These are phyloP conservation scores for Eremothecium coryli DNA, from an alignment of 1,139 yeast species.

Conservation along the genomic window DNA sequence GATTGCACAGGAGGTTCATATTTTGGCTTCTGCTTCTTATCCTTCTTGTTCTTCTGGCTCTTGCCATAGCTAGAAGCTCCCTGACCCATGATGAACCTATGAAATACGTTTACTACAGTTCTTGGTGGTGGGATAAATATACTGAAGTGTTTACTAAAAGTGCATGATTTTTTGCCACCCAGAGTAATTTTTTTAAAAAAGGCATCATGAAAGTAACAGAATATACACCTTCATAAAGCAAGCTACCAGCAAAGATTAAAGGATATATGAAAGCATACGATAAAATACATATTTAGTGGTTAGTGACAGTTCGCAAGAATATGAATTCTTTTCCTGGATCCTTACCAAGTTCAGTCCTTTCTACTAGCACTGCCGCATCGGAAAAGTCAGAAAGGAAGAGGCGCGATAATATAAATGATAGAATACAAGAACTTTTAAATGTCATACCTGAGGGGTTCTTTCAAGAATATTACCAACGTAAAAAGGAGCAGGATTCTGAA, in stretches of 20 bases:
- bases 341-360: slow-evolving; percentile 2
- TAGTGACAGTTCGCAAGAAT: too few species aligned
- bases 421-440: slow-evolving; percentile 69
- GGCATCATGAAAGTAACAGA: too few species aligned
- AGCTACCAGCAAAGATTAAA: too few species aligned
- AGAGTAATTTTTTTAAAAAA: too few species aligned
- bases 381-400: slow-evolving; percentile 37
- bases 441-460: slow-evolving; percentile 62
- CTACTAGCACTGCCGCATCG: slow-evolving; percentile 37
- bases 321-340: slow-evolving; percentile 4
- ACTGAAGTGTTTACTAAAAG: too few species aligned
- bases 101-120: too few species aligned
- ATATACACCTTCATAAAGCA: too few species aligned
- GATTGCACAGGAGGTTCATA: slow-evolving; percentile 98
- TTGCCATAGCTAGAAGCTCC: slow-evolving; percentile 67
- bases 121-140: too few species aligned
- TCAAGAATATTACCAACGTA: slow-evolving; percentile 23
- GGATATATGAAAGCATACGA: too few species aligned
- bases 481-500: slow-evolving; percentile 34
- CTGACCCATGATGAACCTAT: slow-evolving; percentile 48
- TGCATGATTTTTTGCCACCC: too few species aligned
- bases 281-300: too few species aligned
- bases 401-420: slow-evolving; percentile 81
- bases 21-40: slow-evolving; percentile 79
- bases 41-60: slow-evolving; percentile 63